These are phyloP conservation scores for Daldinia loculata DNA, from an alignment of 495 filamentous ascomycete species.

Conservation along the genomic window DNA sequence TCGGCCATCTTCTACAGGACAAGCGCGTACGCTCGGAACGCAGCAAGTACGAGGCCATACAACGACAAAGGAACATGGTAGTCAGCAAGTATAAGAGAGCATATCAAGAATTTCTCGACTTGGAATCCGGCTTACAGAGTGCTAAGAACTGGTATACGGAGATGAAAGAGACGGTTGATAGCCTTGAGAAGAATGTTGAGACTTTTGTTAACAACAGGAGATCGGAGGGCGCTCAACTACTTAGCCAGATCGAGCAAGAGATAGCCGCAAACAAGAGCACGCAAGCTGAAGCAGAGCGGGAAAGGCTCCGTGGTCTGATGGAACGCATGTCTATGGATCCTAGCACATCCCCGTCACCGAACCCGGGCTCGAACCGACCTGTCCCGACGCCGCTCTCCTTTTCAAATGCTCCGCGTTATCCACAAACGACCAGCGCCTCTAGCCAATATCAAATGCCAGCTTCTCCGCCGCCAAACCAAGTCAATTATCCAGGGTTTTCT, in stretches of 20 bases:
- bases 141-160: slow-evolving; percentile 93
- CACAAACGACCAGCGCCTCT: slow-evolving; percentile 55
- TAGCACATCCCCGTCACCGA: slow-evolving; percentile 55
- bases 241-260: slow-evolving; percentile 86
- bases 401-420: slow-evolving; percentile 53
- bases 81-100: slow-evolving; percentile 89
- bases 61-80: slow-evolving; percentile 80
- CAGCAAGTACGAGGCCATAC: slow-evolving; percentile 89
- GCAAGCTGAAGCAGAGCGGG: slow-evolving; percentile 85
- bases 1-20: slow-evolving; percentile 89
- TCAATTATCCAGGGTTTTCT: slow-evolving; percentile 47
- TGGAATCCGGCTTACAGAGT: slow-evolving; percentile 83
- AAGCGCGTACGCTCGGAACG: slow-evolving; percentile 93
- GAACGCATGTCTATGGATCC: slow-evolving; percentile 88
- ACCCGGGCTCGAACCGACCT: slow-evolving; percentile 57
- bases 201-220: slow-evolving; percentile 94
- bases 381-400: slow-evolving; percentile 57
- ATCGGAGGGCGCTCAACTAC: slow-evolving; percentile 87
- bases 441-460: slow-evolving; percentile 62
- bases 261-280: slow-evolving; percentile 71
- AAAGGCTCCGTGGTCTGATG: slow-evolving; percentile 88
- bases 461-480: slow-evolving; percentile 60
- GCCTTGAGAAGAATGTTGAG: slow-evolving; percentile 95
- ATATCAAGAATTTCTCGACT: slow-evolving; percentile 90
- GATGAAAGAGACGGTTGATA: slow-evolving; percentile 95